A percentile compares a stretch with the other conserved stretches of the same genome.
Evolutionary conservation across 2,329 filamentous ascomycete genomes (phyloP).

Genomic region (Beauveria rudraprayagi): DNA sequence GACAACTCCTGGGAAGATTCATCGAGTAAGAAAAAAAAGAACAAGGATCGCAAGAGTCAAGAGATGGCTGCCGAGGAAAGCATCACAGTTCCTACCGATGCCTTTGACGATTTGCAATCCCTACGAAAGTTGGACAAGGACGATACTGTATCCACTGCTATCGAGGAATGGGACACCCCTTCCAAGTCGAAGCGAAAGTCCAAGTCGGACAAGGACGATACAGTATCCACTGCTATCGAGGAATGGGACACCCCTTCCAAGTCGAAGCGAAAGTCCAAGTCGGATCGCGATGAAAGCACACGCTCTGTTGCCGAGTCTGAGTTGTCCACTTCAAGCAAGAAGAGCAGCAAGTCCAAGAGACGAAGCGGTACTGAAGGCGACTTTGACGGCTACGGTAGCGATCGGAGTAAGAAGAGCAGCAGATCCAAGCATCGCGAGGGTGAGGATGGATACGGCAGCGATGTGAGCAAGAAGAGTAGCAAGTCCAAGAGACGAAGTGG

Average conservation of each 20-base stretch:
- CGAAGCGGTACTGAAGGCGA: constrained; percentile 29
- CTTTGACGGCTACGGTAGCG: constrained; percentile 24
- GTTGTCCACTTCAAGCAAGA: constrained; percentile 21
- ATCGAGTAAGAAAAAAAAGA: constrained; percentile 27
- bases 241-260: constrained; percentile 29
- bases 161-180: constrained; percentile 28
- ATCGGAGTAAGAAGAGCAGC: constrained; percentile 33
- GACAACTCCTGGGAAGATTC: constrained; percentile 22
- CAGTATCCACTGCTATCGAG: constrained; percentile 16
- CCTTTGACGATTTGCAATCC: constrained; percentile 20
- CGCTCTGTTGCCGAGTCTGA: constrained; percentile 29
- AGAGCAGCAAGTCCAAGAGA: constrained; percentile 32
- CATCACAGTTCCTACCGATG: constrained; percentile 23
- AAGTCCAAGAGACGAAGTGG: constrained; percentile 31
- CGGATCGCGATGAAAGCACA: constrained; percentile 24
- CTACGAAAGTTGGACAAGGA: constrained; percentile 22
- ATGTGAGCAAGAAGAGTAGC: constrained; percentile 33
- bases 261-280: constrained; percentile 22
- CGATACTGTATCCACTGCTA: constrained; percentile 13
- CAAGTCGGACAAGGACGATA: constrained; percentile 23
- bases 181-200: constrained; percentile 26
- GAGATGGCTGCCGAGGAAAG: constrained; percentile 21
- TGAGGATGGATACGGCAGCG: constrained; percentile 25
- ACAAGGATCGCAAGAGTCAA: constrained; percentile 23
- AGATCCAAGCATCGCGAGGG: constrained; percentile 32